These are phyloP conservation scores for Rhododendron ovatum DNA, from an alignment of 148 eudicot species.

Conservation along the genomic window DNA sequence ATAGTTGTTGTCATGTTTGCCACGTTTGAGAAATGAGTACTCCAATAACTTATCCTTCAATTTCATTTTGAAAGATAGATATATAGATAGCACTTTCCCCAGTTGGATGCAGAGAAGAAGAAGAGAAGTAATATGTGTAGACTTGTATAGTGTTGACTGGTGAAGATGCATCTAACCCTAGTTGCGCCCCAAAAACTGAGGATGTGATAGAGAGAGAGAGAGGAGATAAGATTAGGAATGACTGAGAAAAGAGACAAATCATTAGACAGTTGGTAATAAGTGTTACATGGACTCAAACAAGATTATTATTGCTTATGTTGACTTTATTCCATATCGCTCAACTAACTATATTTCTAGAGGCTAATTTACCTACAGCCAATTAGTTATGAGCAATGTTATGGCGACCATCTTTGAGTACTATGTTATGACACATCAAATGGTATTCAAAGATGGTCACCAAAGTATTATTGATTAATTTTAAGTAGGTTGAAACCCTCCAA, in stretches of 20 bases:
- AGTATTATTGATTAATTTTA: no score
- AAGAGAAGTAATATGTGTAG: neutral
- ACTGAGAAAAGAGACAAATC: neutral
- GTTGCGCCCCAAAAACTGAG: neutral
- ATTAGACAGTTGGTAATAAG: neutral
- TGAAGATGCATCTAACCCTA: neutral
- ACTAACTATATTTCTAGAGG: no score
- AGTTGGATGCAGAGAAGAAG: neutral
- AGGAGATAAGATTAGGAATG: neutral
- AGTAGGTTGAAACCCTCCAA: no score
- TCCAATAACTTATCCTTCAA: neutral
- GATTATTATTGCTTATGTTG: neutral
- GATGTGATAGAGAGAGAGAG: neutral
- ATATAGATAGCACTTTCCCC: conserved; percentile 2
- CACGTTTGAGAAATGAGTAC: neutral
- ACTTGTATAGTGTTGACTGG: neutral
- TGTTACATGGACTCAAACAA: neutral
- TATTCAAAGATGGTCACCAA: no score
- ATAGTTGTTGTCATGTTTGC: neutral
- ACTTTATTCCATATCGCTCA: no score
- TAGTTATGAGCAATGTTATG: no score
- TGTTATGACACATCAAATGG: no score
- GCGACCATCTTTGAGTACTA: no score
- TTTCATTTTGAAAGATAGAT: neutral
- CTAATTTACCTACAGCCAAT: no score